Conservation (phyloP, 345 rosid species). For the Gossypium bickii region DNA sequence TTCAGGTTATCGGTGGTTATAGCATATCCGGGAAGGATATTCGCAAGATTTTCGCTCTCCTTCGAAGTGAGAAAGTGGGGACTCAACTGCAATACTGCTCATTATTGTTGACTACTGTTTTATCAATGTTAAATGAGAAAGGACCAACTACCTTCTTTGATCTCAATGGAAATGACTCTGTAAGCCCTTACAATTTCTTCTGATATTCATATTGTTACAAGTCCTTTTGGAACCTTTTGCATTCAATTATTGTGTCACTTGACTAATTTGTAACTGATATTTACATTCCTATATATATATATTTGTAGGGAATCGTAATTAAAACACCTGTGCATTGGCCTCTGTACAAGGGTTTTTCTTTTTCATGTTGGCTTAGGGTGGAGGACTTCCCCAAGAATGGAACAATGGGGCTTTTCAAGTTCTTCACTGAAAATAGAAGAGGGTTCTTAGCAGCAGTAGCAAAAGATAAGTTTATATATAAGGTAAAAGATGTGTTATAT, state of each 20-base stretch:
- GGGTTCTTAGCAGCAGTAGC: slow-evolving; percentile 81
- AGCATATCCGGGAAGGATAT: slow-evolving; percentile 98
- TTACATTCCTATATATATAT: not conserved
- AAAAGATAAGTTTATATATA: slow-evolving; percentile 61
- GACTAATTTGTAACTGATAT: not conserved
- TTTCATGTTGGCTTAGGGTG: slow-evolving; percentile 95
- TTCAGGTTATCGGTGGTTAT: slow-evolving; percentile 93
- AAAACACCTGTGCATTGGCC: slow-evolving; percentile 93
- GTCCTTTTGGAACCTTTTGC: slow-evolving; percentile 1
- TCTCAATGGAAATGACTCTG: slow-evolving; percentile 81
- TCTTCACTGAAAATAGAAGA: slow-evolving; percentile 80
- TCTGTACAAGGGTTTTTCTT: slow-evolving; percentile 82
- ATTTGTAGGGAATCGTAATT: slow-evolving; percentile 68
- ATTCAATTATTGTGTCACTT: not conserved
- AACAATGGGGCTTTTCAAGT: slow-evolving; percentile 82
- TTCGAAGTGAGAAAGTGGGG: slow-evolving; percentile 89
- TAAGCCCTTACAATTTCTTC: slow-evolving; percentile 38
- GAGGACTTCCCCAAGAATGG: slow-evolving; percentile 73
- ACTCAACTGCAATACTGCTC: slow-evolving; percentile 74
- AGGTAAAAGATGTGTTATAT: slow-evolving; percentile 39
- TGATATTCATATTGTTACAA: not conserved
- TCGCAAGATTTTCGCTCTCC: slow-evolving; percentile 87
- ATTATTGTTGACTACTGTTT: slow-evolving; percentile 63
- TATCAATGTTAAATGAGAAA: slow-evolving; percentile 93
- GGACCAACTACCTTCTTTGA: slow-evolving; percentile 96